Conservation (phyloP, 345 rosid species). For the Rhodamnia argentea region DNA sequence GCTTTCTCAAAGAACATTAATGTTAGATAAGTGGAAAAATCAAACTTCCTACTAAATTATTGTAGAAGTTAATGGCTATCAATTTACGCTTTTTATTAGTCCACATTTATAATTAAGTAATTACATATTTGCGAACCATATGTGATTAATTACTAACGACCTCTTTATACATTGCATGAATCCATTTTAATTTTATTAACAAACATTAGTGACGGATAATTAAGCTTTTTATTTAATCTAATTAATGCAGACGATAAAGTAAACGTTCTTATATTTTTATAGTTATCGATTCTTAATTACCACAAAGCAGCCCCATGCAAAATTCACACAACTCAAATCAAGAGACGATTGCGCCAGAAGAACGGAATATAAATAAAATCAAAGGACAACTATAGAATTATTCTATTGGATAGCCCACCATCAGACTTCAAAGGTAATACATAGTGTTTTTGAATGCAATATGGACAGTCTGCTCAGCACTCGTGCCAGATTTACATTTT, state of each 20-base stretch:
- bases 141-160: accelerated
- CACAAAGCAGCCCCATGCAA: not conserved
- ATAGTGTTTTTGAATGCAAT: not conserved
- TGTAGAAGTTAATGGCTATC: not conserved
- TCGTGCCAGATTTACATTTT: not conserved
- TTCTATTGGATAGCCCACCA: not conserved
- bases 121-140: not conserved
- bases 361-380: not conserved
- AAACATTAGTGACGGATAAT: not conserved
- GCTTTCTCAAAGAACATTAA: not conserved
- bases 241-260: not conserved
- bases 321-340: not conserved
- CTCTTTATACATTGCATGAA: not conserved
- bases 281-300: not conserved
- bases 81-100: accelerated
- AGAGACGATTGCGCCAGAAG: not conserved
- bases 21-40: not conserved
- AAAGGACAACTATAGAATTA: not conserved
- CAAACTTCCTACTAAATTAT: not conserved
- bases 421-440: not conserved
- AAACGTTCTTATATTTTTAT: not conserved
- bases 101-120: not conserved
- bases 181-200: not conserved
- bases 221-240: not conserved
- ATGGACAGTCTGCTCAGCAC: not conserved